Evolutionary conservation across 2,329 filamentous ascomycete genomes (phyloP), one percentile per base, ranked within the genome.

Genomic region (Xylaria sp.): DNA sequence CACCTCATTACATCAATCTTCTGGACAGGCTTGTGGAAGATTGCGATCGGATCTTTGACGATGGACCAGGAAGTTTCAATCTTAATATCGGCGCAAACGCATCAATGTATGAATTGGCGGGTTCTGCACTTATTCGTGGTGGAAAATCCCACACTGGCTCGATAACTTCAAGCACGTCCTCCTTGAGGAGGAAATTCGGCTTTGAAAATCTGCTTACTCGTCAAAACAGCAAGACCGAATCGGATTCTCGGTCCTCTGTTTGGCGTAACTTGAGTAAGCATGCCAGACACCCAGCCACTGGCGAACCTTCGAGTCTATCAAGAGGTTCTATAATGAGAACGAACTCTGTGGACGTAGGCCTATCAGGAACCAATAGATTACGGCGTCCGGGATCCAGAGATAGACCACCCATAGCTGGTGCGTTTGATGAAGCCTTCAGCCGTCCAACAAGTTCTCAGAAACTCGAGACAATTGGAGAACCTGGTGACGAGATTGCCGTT

Each of bases 221-320:
- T 58, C 90, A 95, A 70, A 93, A 91, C 71, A 93, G 91, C 79
- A 94, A 90, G 75, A 85, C 83, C 21, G 85, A 87, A 40, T 80
- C 87, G 45, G 91, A 92, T 45, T 86, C 87, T 67, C 87, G 92
- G 38, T 83, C 88, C 43, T 94, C 92, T 0, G 87, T 97, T 21
- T 93, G 93, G 87, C 87, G 93, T 58, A 94, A 87, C n/a, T 79
- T 97, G 67, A 96, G 93, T 81, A 97, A 96, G 79, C 84, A 92
- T 79, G 77, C 84, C 80, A 84, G 89, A 57, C 78, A 84, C 69
- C 78, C 83, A 31, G 84, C 81, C 64, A 87, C 81, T 57, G 87
- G 81, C 69, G 92, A 89, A 64, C 77, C 78, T 47, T 79, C 84
- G 15, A 92, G 86, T 74, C 76, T 92, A 40, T 89, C 90, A 2